These are phyloP conservation scores for Malassezia pachydermatis DNA, from an alignment of 1,284 basidiomycete genomes.

Conservation along the genomic window DNA sequence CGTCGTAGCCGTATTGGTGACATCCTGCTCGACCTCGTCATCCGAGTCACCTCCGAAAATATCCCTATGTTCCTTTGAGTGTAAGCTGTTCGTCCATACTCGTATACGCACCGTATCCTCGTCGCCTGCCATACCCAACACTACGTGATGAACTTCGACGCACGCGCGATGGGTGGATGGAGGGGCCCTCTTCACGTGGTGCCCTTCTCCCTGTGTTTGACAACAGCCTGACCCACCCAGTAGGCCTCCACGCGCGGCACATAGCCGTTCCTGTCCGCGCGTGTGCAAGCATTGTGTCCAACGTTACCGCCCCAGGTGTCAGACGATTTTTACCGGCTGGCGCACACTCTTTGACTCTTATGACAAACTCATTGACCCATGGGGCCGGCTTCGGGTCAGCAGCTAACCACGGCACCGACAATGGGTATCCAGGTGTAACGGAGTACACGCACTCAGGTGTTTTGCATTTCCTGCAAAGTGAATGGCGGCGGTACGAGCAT, in stretches of 20 bases:
- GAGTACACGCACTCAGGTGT: constrained; percentile 72
- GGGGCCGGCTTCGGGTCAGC: constrained; percentile 3
- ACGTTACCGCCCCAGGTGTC: neutral
- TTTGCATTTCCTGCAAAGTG: constrained; percentile 91
- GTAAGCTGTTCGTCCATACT: neutral
- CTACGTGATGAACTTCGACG: too few relatives aligned
- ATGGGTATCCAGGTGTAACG: constrained; percentile 2
- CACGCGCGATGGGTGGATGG: too few relatives aligned
- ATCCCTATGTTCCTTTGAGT: constrained; percentile 12
- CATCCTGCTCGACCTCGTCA: constrained; percentile 10
- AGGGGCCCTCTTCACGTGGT: neutral
- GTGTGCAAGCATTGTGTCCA: too few relatives aligned
- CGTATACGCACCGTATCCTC: constrained; percentile 2
- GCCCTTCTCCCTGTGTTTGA: neutral
- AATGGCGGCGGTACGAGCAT: constrained; percentile 83
- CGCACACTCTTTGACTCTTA: too few relatives aligned
- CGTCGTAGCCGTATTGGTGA: neutral
- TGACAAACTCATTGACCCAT: constrained; percentile 12
- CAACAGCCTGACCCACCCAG: neutral
- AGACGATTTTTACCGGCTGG: neutral
- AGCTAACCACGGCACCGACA: neutral
- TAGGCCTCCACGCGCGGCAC: constrained; percentile 1
- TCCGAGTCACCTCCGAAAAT: constrained; percentile 17
- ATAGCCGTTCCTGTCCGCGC: too few relatives aligned
- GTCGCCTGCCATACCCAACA: neutral